A percentile compares a stretch with the other conserved stretches of the same genome.
These are phyloP conservation scores for Eucalyptus sp. DNA, from an alignment of 345 rosid genomes.

Conservation along the genomic window DNA sequence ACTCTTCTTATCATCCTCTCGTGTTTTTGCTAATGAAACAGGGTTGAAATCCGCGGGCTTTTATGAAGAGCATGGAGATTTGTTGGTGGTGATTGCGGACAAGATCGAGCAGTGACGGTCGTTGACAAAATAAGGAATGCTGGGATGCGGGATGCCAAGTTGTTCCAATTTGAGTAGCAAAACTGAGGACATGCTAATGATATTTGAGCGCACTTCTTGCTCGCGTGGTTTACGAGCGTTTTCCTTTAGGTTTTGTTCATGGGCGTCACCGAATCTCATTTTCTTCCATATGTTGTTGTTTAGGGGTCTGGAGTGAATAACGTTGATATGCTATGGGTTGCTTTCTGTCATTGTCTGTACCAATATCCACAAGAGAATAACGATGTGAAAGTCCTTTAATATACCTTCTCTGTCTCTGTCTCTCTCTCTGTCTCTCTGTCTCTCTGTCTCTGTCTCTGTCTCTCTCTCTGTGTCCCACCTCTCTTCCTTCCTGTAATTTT, in stretches of 20 bases:
- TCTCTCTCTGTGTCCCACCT: no score
- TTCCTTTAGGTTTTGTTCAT: neutral
- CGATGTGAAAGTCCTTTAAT: neutral
- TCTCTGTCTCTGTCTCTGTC: neutral
- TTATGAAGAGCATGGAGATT: neutral
- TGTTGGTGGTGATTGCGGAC: neutral
- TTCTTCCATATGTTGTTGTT: neutral
- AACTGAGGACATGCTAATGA: neutral
- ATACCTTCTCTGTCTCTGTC: no score
- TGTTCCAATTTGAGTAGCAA: neutral
- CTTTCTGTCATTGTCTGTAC: neutral
- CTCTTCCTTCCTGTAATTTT: neutral
- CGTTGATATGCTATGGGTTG: neutral
- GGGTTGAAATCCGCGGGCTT: neutral
- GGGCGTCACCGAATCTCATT: neutral
- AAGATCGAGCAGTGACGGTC: neutral
- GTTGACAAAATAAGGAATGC: neutral
- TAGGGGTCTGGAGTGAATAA: neutral
- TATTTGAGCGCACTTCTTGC: no score
- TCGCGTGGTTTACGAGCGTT: neutral
- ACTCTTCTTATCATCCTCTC: neutral
- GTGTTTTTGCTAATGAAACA: neutral
- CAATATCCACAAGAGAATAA: neutral
- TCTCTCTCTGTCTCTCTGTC: no score
- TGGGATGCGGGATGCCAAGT: neutral